Evolutionary conservation across 148 eudicot genomes (phyloP).

Genomic region (Nepenthes mirabilis): DNA sequence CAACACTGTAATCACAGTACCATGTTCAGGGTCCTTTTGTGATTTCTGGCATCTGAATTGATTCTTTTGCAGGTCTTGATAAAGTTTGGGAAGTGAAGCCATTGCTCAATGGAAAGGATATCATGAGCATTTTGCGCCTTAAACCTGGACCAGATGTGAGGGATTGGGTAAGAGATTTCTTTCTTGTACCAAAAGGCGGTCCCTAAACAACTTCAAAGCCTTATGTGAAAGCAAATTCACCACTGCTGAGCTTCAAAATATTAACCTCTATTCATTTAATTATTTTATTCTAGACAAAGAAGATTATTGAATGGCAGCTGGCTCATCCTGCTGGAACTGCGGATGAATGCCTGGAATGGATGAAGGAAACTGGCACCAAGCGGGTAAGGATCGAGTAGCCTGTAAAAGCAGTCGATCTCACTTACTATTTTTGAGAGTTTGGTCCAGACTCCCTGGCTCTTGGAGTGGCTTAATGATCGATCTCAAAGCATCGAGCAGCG

Average conservation of each 20-base stretch:
- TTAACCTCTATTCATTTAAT: background rate
- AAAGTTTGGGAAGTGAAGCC: conserved; percentile 72
- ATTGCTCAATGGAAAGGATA: conserved; percentile 64
- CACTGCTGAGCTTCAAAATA: background rate
- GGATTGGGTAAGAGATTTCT: conserved; percentile 48
- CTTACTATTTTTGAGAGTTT: no score
- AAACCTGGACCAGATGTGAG: conserved; percentile 59
- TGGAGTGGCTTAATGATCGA: no score
- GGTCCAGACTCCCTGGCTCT: no score
- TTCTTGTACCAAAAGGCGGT: background rate
- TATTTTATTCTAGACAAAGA: conserved; percentile 38
- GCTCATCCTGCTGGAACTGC: conserved; percentile 56
- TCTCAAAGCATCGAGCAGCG: no score
- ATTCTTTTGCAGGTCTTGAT: conserved; percentile 47
- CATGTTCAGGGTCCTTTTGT: no score
- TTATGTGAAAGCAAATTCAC: no score
- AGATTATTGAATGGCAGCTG: conserved; percentile 81
- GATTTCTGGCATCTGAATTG: background rate
- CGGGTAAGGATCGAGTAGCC: conserved; percentile 46
- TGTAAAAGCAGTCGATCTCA: background rate
- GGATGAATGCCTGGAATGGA: conserved; percentile 80
- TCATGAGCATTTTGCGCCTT: conserved; percentile 62
- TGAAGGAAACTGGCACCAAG: conserved; percentile 49
- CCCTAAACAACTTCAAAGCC: no score
- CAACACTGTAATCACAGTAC: no score